A percentile compares a stretch with the other conserved stretches of the same genome.
These are phyloP conservation scores for Apiospora rasikravindrae DNA, from an alignment of 2,329 filamentous ascomycete species.

Conservation along the genomic window DNA sequence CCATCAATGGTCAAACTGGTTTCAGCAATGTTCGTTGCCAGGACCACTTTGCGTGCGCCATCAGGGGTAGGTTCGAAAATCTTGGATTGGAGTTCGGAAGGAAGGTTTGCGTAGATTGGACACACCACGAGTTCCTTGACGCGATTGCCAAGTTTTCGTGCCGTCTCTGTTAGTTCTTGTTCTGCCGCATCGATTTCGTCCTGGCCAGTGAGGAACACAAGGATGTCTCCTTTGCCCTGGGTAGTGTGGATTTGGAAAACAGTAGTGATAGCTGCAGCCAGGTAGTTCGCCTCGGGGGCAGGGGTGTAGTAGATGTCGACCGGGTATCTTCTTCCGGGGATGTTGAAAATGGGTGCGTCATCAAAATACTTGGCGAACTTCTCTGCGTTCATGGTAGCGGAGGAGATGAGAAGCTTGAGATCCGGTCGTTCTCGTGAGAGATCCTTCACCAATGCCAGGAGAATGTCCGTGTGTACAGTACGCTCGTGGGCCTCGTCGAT, in stretches of 20 bases:
- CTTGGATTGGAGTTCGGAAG: slow-evolving; percentile 86
- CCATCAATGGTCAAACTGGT: slow-evolving; percentile 95
- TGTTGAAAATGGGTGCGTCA: slow-evolving; percentile 91
- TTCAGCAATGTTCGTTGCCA: slow-evolving; percentile 97
- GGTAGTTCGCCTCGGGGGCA: slow-evolving; percentile 91
- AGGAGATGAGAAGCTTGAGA: slow-evolving; percentile 88
- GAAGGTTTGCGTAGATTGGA: slow-evolving; percentile 93
- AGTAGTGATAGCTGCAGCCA: slow-evolving; percentile 89
- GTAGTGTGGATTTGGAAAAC: slow-evolving; percentile 94
- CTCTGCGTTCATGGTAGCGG: slow-evolving; percentile 91
- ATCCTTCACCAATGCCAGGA: slow-evolving; percentile 88
- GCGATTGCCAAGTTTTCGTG: slow-evolving; percentile 82
- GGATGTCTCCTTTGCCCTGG: slow-evolving; percentile 83
- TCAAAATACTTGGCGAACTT: slow-evolving; percentile 94
- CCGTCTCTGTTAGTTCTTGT: slow-evolving; percentile 82
- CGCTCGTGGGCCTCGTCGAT: slow-evolving; percentile 98
- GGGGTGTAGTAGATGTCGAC: slow-evolving; percentile 92
- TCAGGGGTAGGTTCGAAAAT: slow-evolving; percentile 94
- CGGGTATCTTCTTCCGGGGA: slow-evolving; percentile 86
- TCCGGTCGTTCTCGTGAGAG: slow-evolving; percentile 82
- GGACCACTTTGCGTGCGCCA: slow-evolving; percentile 84
- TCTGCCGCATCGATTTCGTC: slow-evolving; percentile 94
- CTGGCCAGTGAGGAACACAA: slow-evolving; percentile 94
- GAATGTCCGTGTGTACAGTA: slow-evolving; percentile 87
- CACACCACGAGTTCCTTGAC: slow-evolving; percentile 87